Percentiles rank a stretch among this genome's conserved stretches.
Conservation (phyloP, 1,284 basidiomycete genomes). For the Tetrapyrgos nigripes region DNA sequence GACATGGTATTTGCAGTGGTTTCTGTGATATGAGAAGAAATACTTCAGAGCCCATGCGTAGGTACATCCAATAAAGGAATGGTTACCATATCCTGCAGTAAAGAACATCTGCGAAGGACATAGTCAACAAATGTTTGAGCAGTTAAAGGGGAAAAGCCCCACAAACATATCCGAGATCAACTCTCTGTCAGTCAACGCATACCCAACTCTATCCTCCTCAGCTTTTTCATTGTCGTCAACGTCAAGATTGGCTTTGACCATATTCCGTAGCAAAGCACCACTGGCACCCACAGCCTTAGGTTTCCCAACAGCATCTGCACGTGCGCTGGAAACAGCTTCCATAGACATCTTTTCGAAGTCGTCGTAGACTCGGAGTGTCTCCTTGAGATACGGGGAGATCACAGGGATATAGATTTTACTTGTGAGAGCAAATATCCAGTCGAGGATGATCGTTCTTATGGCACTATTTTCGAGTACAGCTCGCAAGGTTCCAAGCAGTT, state of each 20-base stretch:
- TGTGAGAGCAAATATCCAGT: slow-evolving; percentile 37
- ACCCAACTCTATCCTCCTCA: slow-evolving; percentile 23
- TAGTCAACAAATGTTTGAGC: neutral
- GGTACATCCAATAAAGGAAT: neutral
- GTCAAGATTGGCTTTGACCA: slow-evolving; percentile 52
- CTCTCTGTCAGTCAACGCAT: slow-evolving; percentile 47
- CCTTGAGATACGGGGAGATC: slow-evolving; percentile 25
- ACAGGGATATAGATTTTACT: slow-evolving; percentile 38
- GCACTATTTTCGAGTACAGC: neutral
- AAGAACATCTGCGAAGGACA: slow-evolving; percentile 39
- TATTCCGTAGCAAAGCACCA: slow-evolving; percentile 45
- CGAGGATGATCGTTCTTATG: slow-evolving; percentile 24
- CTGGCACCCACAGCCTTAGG: slow-evolving; percentile 28
- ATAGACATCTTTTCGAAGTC: slow-evolving; percentile 45
- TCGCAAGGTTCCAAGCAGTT: neutral
- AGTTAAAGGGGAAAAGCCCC: slow-evolving; percentile 12
- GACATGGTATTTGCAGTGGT: slow-evolving; percentile 50
- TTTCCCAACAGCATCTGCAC: slow-evolving; percentile 12
- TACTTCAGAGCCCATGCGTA: neutral
- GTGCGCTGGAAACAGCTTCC: slow-evolving; percentile 44
- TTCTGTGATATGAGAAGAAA: slow-evolving; percentile 32
- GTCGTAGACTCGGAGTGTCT: slow-evolving; percentile 37
- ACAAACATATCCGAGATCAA: slow-evolving; percentile 54
- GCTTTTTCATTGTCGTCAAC: slow-evolving; percentile 28
- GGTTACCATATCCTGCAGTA: slow-evolving; percentile 48